phyloP scores from a whole-genome alignment of 2,329 filamentous ascomycete genomes.

The Cladophialophora exuberans region DNA sequence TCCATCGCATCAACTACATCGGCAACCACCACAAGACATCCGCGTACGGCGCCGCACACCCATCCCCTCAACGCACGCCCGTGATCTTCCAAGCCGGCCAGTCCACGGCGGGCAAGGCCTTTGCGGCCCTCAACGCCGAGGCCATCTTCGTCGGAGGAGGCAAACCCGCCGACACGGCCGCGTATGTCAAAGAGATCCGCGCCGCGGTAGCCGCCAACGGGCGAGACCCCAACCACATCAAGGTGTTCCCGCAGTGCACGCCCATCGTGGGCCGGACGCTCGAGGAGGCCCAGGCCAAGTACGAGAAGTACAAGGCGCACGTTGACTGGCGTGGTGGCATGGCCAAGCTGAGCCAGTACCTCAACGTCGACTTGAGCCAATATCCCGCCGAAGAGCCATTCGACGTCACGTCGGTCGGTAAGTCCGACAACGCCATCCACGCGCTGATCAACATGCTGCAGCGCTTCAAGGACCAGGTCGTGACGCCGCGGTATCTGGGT shows the following conservation, averaged over 20 bases:
- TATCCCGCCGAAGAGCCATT: constrained; percentile 62
- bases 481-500: constrained; percentile 46
- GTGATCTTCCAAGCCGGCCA: constrained; percentile 54
- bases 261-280: constrained; percentile 54
- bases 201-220: constrained; percentile 49
- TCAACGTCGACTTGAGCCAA: constrained; percentile 61
- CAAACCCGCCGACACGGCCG: constrained; percentile 45
- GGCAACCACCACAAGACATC: constrained; percentile 48
- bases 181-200: constrained; percentile 48
- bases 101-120: constrained; percentile 49
- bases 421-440: constrained; percentile 47
- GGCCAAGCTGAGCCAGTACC: constrained; percentile 61
- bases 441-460: constrained; percentile 29
- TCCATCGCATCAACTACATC: constrained; percentile 67
- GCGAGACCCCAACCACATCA: constrained; percentile 60
- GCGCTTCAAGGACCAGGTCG: constrained; percentile 39
- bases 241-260: constrained; percentile 57
- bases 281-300: constrained; percentile 57
- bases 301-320: constrained; percentile 55
- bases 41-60: constrained; percentile 52
- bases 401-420: constrained; percentile 56
- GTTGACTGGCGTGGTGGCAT: constrained; percentile 57
- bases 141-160: constrained; percentile 53
- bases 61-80: constrained; percentile 52
- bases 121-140: constrained; percentile 50